A percentile compares a stretch with the other conserved stretches of the same genome.
These are phyloP conservation scores for Dendrocalamus latiflorus DNA, from an alignment of 202 grass and related monocot genomes.

Conservation along the genomic window DNA sequence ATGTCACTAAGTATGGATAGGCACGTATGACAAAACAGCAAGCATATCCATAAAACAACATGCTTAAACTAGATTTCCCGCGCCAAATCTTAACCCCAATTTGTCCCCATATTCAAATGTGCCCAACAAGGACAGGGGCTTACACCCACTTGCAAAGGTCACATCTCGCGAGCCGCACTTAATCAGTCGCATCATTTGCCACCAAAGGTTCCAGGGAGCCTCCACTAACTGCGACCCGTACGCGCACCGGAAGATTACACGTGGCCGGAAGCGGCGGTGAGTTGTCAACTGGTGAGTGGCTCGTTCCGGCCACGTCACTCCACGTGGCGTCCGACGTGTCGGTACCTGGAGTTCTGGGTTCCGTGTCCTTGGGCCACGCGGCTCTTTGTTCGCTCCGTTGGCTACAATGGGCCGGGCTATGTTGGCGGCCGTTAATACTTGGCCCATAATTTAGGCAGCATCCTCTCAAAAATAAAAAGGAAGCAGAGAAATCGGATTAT, in stretches of 20 bases:
- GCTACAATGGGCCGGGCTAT: not conserved
- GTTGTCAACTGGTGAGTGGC: constrained; percentile 48
- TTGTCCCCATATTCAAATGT: not conserved
- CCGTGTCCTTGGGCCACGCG: not conserved
- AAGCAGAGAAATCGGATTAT: too few species aligned
- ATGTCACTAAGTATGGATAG: not conserved
- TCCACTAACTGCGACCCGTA: constrained; percentile 39
- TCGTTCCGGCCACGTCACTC: not conserved
- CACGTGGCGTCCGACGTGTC: constrained; percentile 29
- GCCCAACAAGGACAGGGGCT: not conserved
- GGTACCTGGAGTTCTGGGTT: not conserved
- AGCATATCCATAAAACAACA: constrained; percentile 16
- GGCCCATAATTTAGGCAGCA: not conserved
- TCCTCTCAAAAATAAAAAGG: too few species aligned
- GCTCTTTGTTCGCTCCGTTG: too few species aligned
- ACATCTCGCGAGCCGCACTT: constrained; percentile 25
- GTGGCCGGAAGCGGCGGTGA: constrained; percentile 9
- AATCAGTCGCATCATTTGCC: constrained; percentile 4
- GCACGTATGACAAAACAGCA: not conserved
- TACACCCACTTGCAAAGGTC: not conserved
- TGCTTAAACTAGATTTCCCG: constrained; percentile 24
- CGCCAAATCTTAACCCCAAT: constrained; percentile 11
- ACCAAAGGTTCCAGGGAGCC: constrained; percentile 3
- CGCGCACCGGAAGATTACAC: not conserved
- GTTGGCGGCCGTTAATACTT: not conserved